phyloP scores from a whole-genome alignment of 2,329 filamentous ascomycete genomes.

The Ophiobolus disseminans region DNA sequence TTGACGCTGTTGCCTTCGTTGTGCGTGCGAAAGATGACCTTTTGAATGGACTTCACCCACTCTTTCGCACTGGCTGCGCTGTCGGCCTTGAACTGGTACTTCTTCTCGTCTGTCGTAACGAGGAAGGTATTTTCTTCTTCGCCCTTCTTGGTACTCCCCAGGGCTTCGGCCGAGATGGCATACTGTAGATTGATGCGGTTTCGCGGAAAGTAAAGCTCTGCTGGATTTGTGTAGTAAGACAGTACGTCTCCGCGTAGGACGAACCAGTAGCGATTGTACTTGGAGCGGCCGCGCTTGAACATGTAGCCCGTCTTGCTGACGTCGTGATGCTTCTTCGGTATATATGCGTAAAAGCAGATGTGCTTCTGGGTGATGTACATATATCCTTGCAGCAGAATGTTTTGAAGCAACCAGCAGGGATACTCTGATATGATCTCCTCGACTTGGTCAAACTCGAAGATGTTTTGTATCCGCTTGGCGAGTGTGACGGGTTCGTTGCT shows the following conservation, averaged over 20 bases:
- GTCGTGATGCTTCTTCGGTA: constrained; percentile 79
- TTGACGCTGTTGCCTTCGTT: constrained; percentile 98
- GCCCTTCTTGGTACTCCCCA: constrained; percentile 69
- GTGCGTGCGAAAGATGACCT: constrained; percentile 93
- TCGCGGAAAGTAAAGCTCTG: constrained; percentile 88
- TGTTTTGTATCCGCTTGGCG: constrained; percentile 74
- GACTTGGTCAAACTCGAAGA: constrained; percentile 70
- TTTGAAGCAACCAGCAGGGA: constrained; percentile 91
- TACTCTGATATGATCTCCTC: constrained; percentile 93
- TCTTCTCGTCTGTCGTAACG: constrained; percentile 81
- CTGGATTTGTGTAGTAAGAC: constrained; percentile 84
- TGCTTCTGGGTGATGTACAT: constrained; percentile 94
- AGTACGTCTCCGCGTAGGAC: constrained; percentile 89
- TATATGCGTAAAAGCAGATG: constrained; percentile 95
- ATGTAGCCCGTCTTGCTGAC: constrained; percentile 88
- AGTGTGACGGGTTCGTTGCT: constrained; percentile 61
- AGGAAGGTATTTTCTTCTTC: constrained; percentile 80
- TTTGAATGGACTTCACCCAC: constrained; percentile 93
- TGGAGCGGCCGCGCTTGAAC: constrained; percentile 85
- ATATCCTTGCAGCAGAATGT: constrained; percentile 89
- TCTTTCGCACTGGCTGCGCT: constrained; percentile 88
- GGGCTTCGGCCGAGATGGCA: constrained; percentile 82
- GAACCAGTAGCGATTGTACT: constrained; percentile 94
- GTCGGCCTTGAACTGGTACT: constrained; percentile 88
- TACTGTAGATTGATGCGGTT: constrained; percentile 93